Conservation (phyloP, 1,139 yeast species). For the Candida mesenterica region DNA sequence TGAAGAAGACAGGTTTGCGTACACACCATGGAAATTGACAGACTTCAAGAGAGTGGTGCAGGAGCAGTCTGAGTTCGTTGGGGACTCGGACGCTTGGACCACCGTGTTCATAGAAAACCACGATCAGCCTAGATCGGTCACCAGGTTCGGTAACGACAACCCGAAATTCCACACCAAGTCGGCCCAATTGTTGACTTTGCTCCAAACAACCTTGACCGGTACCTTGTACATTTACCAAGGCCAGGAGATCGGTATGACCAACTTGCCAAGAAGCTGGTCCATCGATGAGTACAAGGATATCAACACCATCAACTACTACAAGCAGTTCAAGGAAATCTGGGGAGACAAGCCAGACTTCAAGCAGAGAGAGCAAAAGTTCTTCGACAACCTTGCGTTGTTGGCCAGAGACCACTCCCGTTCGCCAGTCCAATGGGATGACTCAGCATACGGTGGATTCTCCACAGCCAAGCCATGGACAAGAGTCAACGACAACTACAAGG, state of each 20-base stretch:
- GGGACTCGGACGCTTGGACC: conserved; percentile 60
- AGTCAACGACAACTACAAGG: conserved; percentile 49
- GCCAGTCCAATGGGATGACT: conserved; percentile 57
- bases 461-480: conserved; percentile 55
- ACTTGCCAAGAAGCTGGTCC: conserved; percentile 46
- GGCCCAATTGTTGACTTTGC: conserved; percentile 48
- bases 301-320: conserved; percentile 44
- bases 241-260: conserved; percentile 59
- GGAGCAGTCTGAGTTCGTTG: conserved; percentile 35
- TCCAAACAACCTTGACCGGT: conserved; percentile 51
- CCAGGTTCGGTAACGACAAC: conserved; percentile 50
- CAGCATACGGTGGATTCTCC: conserved; percentile 49
- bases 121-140: conserved; percentile 54
- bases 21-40: conserved; percentile 32
- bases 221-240: conserved; percentile 60
- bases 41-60: conserved; percentile 46
- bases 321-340: conserved; percentile 28
- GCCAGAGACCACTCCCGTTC: conserved; percentile 59
- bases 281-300: conserved; percentile 52
- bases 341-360: conserved; percentile 30
- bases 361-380: conserved; percentile 25
- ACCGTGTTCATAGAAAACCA: conserved; percentile 57
- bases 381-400: conserved; percentile 34
- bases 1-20: conserved; percentile 32
- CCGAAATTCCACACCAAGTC: conserved; percentile 30